Evolutionary conservation across 176 grass and related monocot genomes (phyloP), one percentile per base, ranked within the genome.

Genomic region (Triticum urartu): DNA sequence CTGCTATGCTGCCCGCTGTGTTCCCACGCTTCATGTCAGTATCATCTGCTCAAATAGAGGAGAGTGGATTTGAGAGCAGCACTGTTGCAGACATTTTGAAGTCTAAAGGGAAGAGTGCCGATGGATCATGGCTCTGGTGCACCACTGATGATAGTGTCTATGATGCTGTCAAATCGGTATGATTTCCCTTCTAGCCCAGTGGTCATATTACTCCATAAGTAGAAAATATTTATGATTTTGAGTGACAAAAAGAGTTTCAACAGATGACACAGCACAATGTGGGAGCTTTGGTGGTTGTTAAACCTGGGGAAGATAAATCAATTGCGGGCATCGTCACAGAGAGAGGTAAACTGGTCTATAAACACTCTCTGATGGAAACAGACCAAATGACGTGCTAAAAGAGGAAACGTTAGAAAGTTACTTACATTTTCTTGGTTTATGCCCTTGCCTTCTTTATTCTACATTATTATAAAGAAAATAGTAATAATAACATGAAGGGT

Each of bases 211-310:
- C 28, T 25, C 68, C 5, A 52, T 84, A 50, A 25, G 12, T 56
- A 70, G 10, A 47, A 38, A 67, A 62, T 6, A 18, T 42, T 62
- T 87, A 32, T 73, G 25, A 48, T 64, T 92, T 8, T 8, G 12
- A 63, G 24, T 84, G 64, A 77, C 67, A 65, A 78, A 28, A 28
- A 17, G 39, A 20, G 24, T 56, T 66, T 15, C 54, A 54, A 64
- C 58, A 99, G 97, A 99, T 99, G 97, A 99, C 97, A 0, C 94
- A 99, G 65, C 90, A 99, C 92, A 99, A 97, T 9, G 97, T 99
- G 62, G 97, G 97, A 83, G 97, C 97, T 86, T 76, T 99, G 85
- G 94, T 99, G 72, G 97, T 99, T 5, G 85, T 99, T 69, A 99
- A 96, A 86, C 89, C 97, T 64, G 94, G 92, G 83, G 34, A 91